Base-by-base conservation (phyloP, 208 protist species). In the Vickermania ingenoplastis region DNA sequence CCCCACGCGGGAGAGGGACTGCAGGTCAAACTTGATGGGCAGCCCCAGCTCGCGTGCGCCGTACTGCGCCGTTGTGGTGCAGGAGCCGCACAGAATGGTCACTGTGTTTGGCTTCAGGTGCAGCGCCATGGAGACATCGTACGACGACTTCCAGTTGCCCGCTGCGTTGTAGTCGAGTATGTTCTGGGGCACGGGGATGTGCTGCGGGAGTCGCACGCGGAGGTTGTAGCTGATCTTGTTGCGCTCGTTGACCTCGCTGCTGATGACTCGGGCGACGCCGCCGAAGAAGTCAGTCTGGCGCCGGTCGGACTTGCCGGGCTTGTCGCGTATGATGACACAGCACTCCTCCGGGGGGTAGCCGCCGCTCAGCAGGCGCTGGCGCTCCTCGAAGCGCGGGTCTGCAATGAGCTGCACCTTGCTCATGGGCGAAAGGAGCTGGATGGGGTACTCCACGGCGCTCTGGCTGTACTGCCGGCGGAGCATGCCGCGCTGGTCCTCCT, bases 11-110 rank as follows among this genome's bases (percentile, higher is more conserved):
- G 79, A 77, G 26, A 93, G 57, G 61, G 72, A 58, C 50, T 80
- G 79, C 3, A 75, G 73, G 21, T 71, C 78, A 63, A 84, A 90
- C 67, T 91, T 79, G 22, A 95, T 57, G 65, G 83, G 81, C 21
- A 95, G 71, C 1, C 89, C 89, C 31, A 95, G 53, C 68, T 95
- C 83, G n/a, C 81, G 77, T 13, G 81, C 86, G 58, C 89, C 89
- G 59, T 79, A 92, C 69, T 87, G 77, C 7, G 83, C 61, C 2
- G 82, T 66, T 4, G 86, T 93, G 27, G 75, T 72, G 13, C 92
- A 63, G 30, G 79, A 86, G 59, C 89, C 83, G 66, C 79, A 85
- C 41, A 95, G 64, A 21, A 66, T 76, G 22, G 73, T 73, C 23
- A 95, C 59, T 2, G 79, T 79, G 52, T 73, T 69, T 1, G 71